Evolutionary conservation across 2,329 filamentous ascomycete genomes (phyloP), one percentile per base, ranked within the genome.

Genomic region (Neopestalotiopsis sp.): DNA sequence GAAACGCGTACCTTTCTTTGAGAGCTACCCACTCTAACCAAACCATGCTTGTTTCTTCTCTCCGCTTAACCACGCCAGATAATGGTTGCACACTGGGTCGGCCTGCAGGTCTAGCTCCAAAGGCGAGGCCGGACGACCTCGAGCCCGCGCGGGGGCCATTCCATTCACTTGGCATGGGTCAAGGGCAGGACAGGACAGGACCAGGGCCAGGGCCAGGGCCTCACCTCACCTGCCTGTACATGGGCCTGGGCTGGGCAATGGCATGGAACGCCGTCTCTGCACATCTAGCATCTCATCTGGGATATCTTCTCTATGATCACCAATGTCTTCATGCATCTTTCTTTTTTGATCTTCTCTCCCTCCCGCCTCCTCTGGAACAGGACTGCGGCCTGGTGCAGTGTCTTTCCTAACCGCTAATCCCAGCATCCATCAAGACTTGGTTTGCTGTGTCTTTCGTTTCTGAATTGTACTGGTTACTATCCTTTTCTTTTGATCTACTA

Each of bases 331-430:
- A 77, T 76, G 76, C 74, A 65, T 71, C 45, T 52, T 52, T 72
- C 70, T 74, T 40, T 63, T 63, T 63, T 63, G 58, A 52, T 73
- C 45, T 65, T 72, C 72, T 49, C n/a, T 52, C 34, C 34, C 45
- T 72, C 74, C 69, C 72, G 74, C 74, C 75, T 78, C 76, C 74
- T 77, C 73, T 74, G 74, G 72, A 76, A 75, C 72, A 74, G 74
- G 70, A 71, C 72, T 73, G 71, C 72, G 71, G 73, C 73, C 72
- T 74, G 75, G 76, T 76, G 75, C 72, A 28, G 75, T 72, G 73
- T 74, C 75, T 72, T 76, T 76, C 74, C 67, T 49, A 24, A 60
- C 66, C 74, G 71, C 72, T 75, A 72, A 74, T 74, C 72, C 73
- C 74, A 71, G 72, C 69, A 72, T 69, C 69, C 67, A 67, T 52